Evolutionary conservation across 140 eudicot species (phyloP), one percentile per base, ranked within the genome.

Genomic region (Bidens hawaiensis): DNA sequence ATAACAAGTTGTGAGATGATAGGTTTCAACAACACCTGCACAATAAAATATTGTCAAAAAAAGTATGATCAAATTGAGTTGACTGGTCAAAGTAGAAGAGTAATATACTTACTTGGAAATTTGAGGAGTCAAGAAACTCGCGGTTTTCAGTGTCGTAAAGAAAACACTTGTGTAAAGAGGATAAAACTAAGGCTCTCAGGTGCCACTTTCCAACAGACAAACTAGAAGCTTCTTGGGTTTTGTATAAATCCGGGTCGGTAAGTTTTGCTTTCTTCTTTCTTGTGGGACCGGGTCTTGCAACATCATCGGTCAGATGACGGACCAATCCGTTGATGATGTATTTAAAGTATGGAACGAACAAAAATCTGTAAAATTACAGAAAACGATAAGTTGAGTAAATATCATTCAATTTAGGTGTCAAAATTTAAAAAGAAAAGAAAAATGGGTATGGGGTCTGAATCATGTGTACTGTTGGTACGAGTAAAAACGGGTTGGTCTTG

Each of bases 281-380:
- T 31, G 75, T 45, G 50, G 75, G 71, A 19, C 70, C 77, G 47
- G 63, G 67, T 59, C 45, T 70, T 60, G 65, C 72, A 22, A 57
- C 89, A 41, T 81, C 94, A 55, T 75, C 82, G 17, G 70, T 79
- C 17, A 93, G 84, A 78, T 79, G 78, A 2, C 72, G 72, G 36
- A 93, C 75, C 83, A 83, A 82, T n/a, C 93, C 87, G 50, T 85
- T 89, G n/a, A 78, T 83, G 75, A 93, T 69, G 75, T 88, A 82
- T 68, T 93, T 93, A 81, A 93, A 93, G 83, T 85, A 87, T 19
- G 99, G 96, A 42, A 88, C 95, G 71, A 93, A 93, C 63, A 93
- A 63, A 3, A 93, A 82, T 60, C 99, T 91, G 23, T 12, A 58
- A 79, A 34, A 15, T 19, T 33, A 34, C 48, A 74, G 47, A 33